These are phyloP conservation scores for Russula vinacea DNA, from an alignment of 768 basidiomycete species.

Conservation along the genomic window DNA sequence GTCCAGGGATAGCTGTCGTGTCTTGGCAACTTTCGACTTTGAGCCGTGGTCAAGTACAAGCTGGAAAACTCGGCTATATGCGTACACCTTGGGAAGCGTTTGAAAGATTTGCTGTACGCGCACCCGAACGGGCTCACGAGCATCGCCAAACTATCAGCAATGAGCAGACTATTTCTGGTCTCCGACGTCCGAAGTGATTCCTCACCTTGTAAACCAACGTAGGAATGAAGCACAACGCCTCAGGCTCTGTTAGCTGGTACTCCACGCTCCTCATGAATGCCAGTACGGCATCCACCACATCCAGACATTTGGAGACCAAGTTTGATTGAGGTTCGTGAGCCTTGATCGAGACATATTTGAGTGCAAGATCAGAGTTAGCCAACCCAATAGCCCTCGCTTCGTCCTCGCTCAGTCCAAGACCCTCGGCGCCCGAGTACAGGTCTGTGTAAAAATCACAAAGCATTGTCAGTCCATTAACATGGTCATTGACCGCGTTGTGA, in stretches of 20 bases:
- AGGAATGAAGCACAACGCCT: slow-evolving; percentile 85
- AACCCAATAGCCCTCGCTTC: slow-evolving; percentile 63
- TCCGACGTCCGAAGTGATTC: slow-evolving; percentile 33
- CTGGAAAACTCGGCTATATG: slow-evolving; percentile 89
- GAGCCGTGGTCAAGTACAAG: slow-evolving; percentile 84
- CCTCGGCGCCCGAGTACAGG: slow-evolving; percentile 55
- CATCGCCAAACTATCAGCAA: slow-evolving; percentile 77
- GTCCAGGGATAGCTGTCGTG: slow-evolving; percentile 82
- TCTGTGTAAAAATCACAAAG: slow-evolving; percentile 73
- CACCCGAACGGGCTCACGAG: slow-evolving; percentile 73
- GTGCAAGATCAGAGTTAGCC: slow-evolving; percentile 84
- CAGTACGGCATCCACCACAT: slow-evolving; percentile 76
- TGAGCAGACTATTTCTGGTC: neutral
- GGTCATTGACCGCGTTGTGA: slow-evolving; percentile 92
- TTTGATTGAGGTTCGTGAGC: slow-evolving; percentile 90
- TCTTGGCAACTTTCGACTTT: slow-evolving; percentile 87
- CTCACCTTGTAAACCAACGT: slow-evolving; percentile 85
- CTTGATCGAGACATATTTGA: slow-evolving; percentile 93
- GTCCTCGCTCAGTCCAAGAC: slow-evolving; percentile 44
- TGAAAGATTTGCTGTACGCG: slow-evolving; percentile 85
- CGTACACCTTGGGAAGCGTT: slow-evolving; percentile 82
- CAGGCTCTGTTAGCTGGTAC: slow-evolving; percentile 79
- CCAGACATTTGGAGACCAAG: slow-evolving; percentile 81
- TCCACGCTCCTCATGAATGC: slow-evolving; percentile 68
- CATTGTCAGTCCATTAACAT: slow-evolving; percentile 68